Conservation (phyloP, 441 rosid species). For the Breynia disticha region DNA sequence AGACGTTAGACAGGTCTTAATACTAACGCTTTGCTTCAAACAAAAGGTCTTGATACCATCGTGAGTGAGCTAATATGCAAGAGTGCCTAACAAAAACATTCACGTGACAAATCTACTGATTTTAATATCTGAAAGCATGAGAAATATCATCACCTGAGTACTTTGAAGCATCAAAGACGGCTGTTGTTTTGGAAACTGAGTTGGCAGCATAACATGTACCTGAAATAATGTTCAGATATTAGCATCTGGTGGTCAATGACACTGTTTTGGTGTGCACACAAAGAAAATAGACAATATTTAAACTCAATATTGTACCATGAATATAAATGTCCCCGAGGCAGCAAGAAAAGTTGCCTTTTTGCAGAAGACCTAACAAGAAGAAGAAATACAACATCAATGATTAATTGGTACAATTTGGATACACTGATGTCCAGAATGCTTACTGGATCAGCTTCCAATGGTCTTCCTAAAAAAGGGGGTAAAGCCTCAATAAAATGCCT, state of each 20-base stretch:
- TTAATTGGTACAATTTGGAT: slow-evolving; percentile 7
- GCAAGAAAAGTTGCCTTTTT: slow-evolving; percentile 64
- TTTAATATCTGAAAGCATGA: background rate
- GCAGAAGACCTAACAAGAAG: slow-evolving; percentile 58
- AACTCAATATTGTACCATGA: slow-evolving; percentile 43
- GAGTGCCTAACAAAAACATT: background rate
- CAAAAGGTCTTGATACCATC: too few species aligned
- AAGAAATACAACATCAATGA: slow-evolving; percentile 15
- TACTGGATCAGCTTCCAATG: slow-evolving; percentile 88
- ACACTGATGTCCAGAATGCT: slow-evolving; percentile 18
- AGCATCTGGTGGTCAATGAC: background rate
- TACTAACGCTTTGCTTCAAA: too few species aligned
- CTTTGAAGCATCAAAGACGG: slow-evolving; percentile 78
- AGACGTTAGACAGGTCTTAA: too few species aligned
- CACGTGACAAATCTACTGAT: background rate
- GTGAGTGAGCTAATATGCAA: background rate
- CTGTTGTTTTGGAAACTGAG: slow-evolving; percentile 82
- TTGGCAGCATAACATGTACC: slow-evolving; percentile 61
- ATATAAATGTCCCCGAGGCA: slow-evolving; percentile 61
- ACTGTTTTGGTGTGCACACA: background rate
- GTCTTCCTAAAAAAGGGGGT: slow-evolving; percentile 64
- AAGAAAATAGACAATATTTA: slow-evolving; percentile 1
- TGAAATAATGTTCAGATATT: slow-evolving; percentile 10
- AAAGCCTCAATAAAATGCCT: slow-evolving; percentile 74
- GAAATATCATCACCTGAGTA: slow-evolving; percentile 49